phyloP scores from a whole-genome alignment of 2,329 filamentous ascomycete genomes.

The Lachnellula occidentalis region DNA sequence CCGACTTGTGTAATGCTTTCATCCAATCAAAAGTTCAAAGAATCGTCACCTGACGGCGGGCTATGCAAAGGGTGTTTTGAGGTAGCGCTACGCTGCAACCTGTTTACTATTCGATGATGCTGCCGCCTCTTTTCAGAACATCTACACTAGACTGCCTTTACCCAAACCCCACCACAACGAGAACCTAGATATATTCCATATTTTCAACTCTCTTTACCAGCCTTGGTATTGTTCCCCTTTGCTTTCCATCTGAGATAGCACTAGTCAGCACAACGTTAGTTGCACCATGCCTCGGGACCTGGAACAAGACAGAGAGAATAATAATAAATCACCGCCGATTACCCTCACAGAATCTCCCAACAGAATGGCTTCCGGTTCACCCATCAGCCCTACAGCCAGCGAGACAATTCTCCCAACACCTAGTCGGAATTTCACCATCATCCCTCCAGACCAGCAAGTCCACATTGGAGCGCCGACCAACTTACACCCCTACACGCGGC shows the following conservation, averaged over 20 bases:
- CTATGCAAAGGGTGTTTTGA: background rate
- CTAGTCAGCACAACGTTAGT: background rate
- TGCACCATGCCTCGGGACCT: background rate
- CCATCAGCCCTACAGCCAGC: background rate
- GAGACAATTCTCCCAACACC: background rate
- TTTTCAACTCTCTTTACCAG: background rate
- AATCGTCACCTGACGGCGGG: background rate
- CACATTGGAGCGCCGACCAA: slow-evolving; percentile 38
- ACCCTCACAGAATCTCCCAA: slow-evolving; percentile 8
- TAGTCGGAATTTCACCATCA: slow-evolving; percentile 3
- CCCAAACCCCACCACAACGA: background rate
- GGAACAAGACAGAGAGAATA: background rate
- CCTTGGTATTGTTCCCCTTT: background rate
- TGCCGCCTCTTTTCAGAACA: background rate
- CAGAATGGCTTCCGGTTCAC: slow-evolving; percentile 3
- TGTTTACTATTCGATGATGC: background rate
- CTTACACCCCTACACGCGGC: slow-evolving; percentile 68
- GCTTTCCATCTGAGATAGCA: background rate
- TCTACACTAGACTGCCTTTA: background rate
- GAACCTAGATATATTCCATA: too few relatives aligned
- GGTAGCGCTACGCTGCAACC: background rate
- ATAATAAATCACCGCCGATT: slow-evolving; percentile 3
- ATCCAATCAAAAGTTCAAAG: background rate
- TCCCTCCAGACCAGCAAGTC: slow-evolving; percentile 17
- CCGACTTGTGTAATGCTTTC: background rate